These are phyloP conservation scores for Akanthomyces lecanii DNA, from an alignment of 2,329 filamentous ascomycete species.

Conservation along the genomic window DNA sequence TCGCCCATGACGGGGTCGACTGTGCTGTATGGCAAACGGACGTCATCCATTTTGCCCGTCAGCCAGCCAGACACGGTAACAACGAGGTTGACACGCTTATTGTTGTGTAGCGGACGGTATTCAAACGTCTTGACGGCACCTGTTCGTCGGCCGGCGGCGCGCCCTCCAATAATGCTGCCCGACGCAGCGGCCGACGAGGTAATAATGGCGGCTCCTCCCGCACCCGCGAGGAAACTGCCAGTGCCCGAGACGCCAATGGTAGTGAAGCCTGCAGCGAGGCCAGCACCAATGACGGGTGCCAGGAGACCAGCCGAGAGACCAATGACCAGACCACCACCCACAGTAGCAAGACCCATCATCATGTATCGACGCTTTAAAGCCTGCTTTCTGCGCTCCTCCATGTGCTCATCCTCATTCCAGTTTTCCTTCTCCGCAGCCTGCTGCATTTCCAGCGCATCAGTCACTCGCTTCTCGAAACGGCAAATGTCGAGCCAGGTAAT, in stretches of 20 bases:
- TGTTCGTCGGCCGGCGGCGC: constrained; percentile 80
- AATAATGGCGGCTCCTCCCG: constrained; percentile 89
- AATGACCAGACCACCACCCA: constrained; percentile 91
- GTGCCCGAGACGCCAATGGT: constrained; percentile 92
- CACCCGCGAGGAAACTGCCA: constrained; percentile 81
- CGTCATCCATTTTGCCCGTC: constrained; percentile 95
- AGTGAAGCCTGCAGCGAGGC: constrained; percentile 89
- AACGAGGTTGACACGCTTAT: constrained; percentile 93
- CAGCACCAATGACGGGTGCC: constrained; percentile 89
- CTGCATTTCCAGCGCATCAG: constrained; percentile 96
- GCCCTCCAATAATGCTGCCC: constrained; percentile 79
- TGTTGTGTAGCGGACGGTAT: constrained; percentile 94
- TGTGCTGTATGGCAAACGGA: constrained; percentile 91
- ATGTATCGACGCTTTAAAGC: constrained; percentile 80
- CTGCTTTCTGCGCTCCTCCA: constrained; percentile 77
- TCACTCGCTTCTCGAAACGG: constrained; percentile 94
- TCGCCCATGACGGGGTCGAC: constrained; percentile 98
- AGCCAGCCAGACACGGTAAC: constrained; percentile 97
- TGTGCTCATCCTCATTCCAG: constrained; percentile 95
- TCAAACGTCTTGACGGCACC: constrained; percentile 95
- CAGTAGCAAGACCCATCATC: constrained; percentile 95
- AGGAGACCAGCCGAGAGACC: constrained; percentile 88
- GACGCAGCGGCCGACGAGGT: constrained; percentile 84
- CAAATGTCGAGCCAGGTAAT: constrained; percentile 91
- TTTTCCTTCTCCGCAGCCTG: constrained; percentile 91